Evolutionary conservation across 1,284 basidiomycete species (phyloP).

Genomic region (Filobasidium uniguttulatum): DNA sequence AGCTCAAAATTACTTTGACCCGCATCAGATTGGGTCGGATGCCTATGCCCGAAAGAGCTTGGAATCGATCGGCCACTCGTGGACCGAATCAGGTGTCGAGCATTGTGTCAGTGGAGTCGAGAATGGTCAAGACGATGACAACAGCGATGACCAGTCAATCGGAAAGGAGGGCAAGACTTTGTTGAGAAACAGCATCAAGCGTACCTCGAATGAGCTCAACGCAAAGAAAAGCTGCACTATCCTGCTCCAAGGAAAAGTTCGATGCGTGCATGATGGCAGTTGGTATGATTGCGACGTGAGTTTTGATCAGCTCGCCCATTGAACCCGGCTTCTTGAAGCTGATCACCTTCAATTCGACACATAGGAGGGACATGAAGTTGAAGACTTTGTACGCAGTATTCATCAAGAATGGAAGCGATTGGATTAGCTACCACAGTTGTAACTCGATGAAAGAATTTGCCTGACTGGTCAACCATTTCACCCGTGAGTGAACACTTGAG

Average conservation of each 20-base stretch:
- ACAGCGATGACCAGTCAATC: too few relatives aligned
- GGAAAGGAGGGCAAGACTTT: conserved; percentile 49
- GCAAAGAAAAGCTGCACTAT: conserved; percentile 69
- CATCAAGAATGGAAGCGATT: conserved; percentile 47
- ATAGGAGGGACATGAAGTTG: conserved; percentile 57
- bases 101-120: conserved; percentile 9
- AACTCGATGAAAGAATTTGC: too few relatives aligned
- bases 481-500: too few relatives aligned
- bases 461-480: too few relatives aligned
- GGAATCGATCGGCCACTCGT: conserved; percentile 49
- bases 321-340: conserved; percentile 9
- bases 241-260: conserved; percentile 51
- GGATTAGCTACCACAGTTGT: too few relatives aligned
- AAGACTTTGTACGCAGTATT: conserved; percentile 66
- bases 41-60: conserved; percentile 56
- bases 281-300: conserved; percentile 76
- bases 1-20: conserved; percentile 51
- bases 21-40: conserved; percentile 50
- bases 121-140: too few relatives aligned
- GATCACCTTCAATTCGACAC: conserved; percentile 4
- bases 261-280: conserved; percentile 59
- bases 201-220: background rate
- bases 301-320: conserved; percentile 10
- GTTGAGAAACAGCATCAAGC: conserved; percentile 46
- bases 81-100: conserved; percentile 39